These are phyloP conservation scores for Trametes pubescens DNA, from an alignment of 1,284 basidiomycete species.

Conservation along the genomic window DNA sequence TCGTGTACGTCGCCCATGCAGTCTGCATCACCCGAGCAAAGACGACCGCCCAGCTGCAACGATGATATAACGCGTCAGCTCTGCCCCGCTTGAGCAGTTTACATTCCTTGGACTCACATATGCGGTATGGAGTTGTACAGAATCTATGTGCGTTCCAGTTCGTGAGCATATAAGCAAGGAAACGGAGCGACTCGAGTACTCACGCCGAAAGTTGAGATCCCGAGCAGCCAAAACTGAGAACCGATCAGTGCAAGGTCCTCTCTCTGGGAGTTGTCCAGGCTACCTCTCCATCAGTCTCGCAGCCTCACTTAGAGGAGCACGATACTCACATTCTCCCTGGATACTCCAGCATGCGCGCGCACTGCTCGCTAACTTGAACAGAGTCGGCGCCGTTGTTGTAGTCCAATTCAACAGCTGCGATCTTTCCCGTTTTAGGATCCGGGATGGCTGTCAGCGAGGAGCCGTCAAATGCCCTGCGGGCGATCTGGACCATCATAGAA, in stretches of 20 bases:
- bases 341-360: conserved; percentile 54
- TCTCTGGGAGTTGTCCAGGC: conserved; percentile 54
- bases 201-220: conserved; percentile 58
- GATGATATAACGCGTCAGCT: not conserved
- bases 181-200: conserved; percentile 10
- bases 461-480: conserved; percentile 10
- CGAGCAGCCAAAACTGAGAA: conserved; percentile 66
- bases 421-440: conserved; percentile 21
- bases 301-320: not conserved
- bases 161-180: not conserved
- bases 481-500: not conserved
- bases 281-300: conserved; percentile 32
- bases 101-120: conserved; percentile 45
- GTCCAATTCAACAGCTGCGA: conserved; percentile 35
- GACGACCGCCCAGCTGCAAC: conserved; percentile 53
- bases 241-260: conserved; percentile 61
- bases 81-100: not conserved
- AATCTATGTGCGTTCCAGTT: conserved; percentile 39
- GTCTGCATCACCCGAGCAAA: conserved; percentile 55
- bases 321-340: conserved; percentile 51
- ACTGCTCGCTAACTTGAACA: conserved; percentile 46
- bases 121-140: conserved; percentile 62
- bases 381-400: conserved; percentile 31
- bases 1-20: conserved; percentile 59
- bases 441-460: conserved; percentile 14